Base-by-base conservation (phyloP, 2,329 filamentous ascomycete genomes). In the Fusarium subtropicale region DNA sequence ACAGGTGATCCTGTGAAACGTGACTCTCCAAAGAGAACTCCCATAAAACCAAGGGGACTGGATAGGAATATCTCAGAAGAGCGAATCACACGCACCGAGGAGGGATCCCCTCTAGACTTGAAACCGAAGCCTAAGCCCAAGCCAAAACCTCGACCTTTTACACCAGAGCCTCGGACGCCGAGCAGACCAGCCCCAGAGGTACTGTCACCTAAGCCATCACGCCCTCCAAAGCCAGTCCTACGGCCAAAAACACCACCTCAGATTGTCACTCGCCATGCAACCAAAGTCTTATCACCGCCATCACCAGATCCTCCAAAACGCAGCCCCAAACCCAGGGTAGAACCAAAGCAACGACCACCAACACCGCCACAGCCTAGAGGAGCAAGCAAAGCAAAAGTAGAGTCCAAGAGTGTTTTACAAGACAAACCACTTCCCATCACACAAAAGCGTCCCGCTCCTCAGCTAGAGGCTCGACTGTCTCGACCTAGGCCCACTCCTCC, bases 351-450 rank as follows among this genome's bases (percentile, higher is more conserved):
- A 11, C 73, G 76, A 16, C 76, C 81, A 16, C 81, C 82, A 2
- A 78, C 79, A 18, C 80, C 80, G 2, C 80, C 80, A 4, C 75
- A 80, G 42, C 78, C 78, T 12, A 71, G 79, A 4, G 76, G 75
- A 4, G 71, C 72, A 31, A 71, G 67, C 20, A 74, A 71, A 31
- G 58, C 70, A 20, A 59, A 55, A n/a, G 22, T 31, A 16, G 61
- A 68, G 33, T 52, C 63, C 4, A 65, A 55, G 57, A 56, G 51
- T 41, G 50, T 64, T 22, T 41, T 46, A 2, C 55, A 56, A 13
- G 54, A 66, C 22, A 64, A 53, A 42, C 18, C 54, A 13, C 53
- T 39, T 13, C 18, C 42, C 22, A 52, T 64, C 46, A 58, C 63
- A 33, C 64, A 61, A 45, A 75, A 61, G 20, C 53, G 58, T 12